phyloP scores from a whole-genome alignment of 148 eudicot species.

The Camellia sinensis region DNA sequence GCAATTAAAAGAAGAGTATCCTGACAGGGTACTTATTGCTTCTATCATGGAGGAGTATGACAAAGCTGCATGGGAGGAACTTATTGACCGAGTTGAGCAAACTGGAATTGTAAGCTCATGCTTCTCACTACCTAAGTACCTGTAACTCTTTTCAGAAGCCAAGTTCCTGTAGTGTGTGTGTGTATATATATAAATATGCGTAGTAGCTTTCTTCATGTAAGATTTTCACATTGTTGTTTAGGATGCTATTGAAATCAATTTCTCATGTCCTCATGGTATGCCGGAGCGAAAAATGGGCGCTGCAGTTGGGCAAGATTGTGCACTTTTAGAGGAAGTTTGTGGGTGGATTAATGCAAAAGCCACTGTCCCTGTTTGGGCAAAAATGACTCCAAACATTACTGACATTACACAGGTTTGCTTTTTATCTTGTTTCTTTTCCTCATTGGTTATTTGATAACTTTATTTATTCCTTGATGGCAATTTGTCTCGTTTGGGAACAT shows the following conservation, averaged over 20 bases:
- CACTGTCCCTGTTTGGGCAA: conserved; percentile 97
- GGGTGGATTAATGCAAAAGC: conserved; percentile 96
- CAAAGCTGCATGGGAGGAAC: conserved; percentile 96
- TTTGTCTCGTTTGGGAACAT: no score
- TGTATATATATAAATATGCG: neutral
- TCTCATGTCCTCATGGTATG: conserved; percentile 99
- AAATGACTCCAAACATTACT: conserved; percentile 97
- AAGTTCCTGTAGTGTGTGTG: neutral
- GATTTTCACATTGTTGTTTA: conserved; percentile 18
- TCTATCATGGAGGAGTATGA: conserved; percentile 96
- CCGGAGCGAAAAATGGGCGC: conserved; percentile 99
- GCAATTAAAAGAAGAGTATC: conserved; percentile 88
- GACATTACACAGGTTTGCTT: conserved; percentile 78
- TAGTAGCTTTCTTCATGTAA: conserved; percentile 5
- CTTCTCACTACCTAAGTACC: neutral
- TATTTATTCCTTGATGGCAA: neutral
- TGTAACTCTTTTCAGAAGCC: neutral
- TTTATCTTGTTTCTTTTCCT: neutral
- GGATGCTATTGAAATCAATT: conserved; percentile 95
- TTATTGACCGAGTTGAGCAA: conserved; percentile 90
- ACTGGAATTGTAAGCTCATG: conserved; percentile 72
- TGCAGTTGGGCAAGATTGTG: conserved; percentile 97
- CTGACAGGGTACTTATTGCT: conserved; percentile 92
- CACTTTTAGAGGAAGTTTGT: conserved; percentile 76
- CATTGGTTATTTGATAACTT: neutral